A percentile compares a stretch with the other conserved stretches of the same genome.
Evolutionary conservation across 2,329 filamentous ascomycete species (phyloP).

Genomic region (Iodosphaeria phyllophila): DNA sequence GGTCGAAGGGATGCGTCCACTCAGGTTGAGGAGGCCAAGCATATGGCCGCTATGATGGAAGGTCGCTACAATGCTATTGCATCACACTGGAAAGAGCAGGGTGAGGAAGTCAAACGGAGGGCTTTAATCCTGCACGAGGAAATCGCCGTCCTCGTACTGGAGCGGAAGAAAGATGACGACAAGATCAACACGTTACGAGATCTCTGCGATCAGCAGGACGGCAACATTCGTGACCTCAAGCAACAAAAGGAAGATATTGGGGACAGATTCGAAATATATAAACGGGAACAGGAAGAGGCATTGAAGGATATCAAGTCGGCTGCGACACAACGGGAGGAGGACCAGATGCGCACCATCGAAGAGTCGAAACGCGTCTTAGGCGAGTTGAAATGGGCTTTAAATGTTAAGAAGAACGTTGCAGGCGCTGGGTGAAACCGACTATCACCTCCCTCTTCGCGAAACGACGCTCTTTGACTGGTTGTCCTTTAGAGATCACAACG

Average conservation of each 20-base stretch:
- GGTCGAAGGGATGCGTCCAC: conserved; percentile 36
- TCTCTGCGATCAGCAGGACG: conserved; percentile 54
- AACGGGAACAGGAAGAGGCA: conserved; percentile 40
- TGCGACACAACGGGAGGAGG: conserved; percentile 36
- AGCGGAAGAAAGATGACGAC: conserved; percentile 39
- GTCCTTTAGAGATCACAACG: too few relatives aligned
- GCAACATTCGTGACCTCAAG: conserved; percentile 41
- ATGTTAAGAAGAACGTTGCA: conserved; percentile 41
- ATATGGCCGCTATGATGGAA: conserved; percentile 47
- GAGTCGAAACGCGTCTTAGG: conserved; percentile 41
- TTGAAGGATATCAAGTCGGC: conserved; percentile 39
- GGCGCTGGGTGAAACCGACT: conserved; percentile 19
- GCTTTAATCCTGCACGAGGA: conserved; percentile 30
- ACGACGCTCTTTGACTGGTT: too few relatives aligned
- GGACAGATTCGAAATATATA: conserved; percentile 44
- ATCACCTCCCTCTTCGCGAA: too few relatives aligned
- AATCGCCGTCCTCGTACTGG: conserved; percentile 33
- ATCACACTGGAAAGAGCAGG: conserved; percentile 48
- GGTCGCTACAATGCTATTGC: conserved; percentile 50
- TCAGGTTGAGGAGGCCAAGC: conserved; percentile 47
- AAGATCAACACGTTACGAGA: conserved; percentile 46
- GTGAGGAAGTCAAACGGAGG: conserved; percentile 37
- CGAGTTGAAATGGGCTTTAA: conserved; percentile 57
- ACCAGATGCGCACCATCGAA: conserved; percentile 38
- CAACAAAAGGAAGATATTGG: conserved; percentile 44